Percentiles rank a stretch among this genome's conserved stretches.
phyloP scores from a whole-genome alignment of 805 yeast species.

The Huiozyma naganishii region DNA sequence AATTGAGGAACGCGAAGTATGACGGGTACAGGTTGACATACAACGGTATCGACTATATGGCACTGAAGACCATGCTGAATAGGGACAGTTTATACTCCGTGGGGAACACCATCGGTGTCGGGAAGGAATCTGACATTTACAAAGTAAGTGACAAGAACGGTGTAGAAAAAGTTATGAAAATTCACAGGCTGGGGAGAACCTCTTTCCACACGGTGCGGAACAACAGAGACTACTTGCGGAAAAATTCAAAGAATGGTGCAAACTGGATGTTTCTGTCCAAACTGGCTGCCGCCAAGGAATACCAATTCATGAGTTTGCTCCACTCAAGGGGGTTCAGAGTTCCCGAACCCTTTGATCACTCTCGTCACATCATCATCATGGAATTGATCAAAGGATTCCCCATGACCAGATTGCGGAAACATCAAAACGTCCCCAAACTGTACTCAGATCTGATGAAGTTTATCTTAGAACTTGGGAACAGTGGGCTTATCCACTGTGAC shows the following conservation, averaged over 20 bases:
- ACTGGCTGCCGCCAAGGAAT: constrained; percentile 88
- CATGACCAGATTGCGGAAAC: constrained; percentile 72
- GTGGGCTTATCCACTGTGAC: constrained; percentile 94
- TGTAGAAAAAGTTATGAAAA: constrained; percentile 63
- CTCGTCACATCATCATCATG: constrained; percentile 91
- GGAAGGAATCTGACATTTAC: constrained; percentile 94
- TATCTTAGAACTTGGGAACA: constrained; percentile 69
- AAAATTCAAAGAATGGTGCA: constrained; percentile 52
- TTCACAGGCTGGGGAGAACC: constrained; percentile 88
- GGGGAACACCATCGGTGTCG: constrained; percentile 88
- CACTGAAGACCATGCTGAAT: constrained; percentile 72
- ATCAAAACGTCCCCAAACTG: constrained; percentile 48
- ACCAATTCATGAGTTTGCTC: constrained; percentile 71
- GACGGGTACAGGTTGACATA: constrained; percentile 89
- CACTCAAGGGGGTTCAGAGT: constrained; percentile 69
- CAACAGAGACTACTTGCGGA: constrained; percentile 78
- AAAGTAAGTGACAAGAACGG: constrained; percentile 64
- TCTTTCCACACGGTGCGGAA: constrained; percentile 88
- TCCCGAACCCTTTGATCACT: constrained; percentile 80
- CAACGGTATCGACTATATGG: constrained; percentile 86
- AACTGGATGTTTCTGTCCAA: constrained; percentile 90
- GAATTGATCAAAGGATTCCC: constrained; percentile 82
- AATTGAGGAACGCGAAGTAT: constrained; percentile 81
- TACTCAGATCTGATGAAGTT: constrained; percentile 83
- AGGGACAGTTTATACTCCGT: constrained; percentile 64